Evolutionary conservation across 2,329 filamentous ascomycete species (phyloP), one percentile per base, ranked within the genome.

Genomic region (Colletotrichum tropicale): DNA sequence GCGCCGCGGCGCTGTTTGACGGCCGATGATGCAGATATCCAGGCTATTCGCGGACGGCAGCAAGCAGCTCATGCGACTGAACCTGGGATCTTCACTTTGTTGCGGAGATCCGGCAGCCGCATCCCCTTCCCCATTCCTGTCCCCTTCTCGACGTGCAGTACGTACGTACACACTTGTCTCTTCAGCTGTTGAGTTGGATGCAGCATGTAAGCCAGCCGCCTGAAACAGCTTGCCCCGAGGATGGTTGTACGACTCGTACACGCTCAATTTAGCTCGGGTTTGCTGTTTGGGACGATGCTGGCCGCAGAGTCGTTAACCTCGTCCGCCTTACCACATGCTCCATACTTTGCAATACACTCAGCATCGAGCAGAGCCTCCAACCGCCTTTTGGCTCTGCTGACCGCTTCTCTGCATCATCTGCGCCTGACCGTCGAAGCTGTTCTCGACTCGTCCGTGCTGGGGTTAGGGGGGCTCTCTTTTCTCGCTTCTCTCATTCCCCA

Each of bases 211-310:
- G 30, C 16, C 62, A 56, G 24, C 55, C n/a, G 38, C 58, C 64
- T 76, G 74, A 76, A 74, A 76, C 74, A 65, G 70, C 32, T 73
- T 56, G 36, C 60, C 43, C 58, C 70, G 43, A 69, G 16, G 52
- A 36, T 56, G 43, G 32, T 73, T 26, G 43, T 28, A 24, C 70
- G 65, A 76, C 48, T 74, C 74, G 70, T 69, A 73, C 70, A 60
- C 26, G 32, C 64, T 36, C 21, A 48, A 28, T 52, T 73, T 64
- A 65, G 69, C 64, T 69, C 64, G 24, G 48, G 70, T 76, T 69
- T 76, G 74, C 48, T 55, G 74, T 76, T 55, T 69, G 70, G 70
- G 70, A 69, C 48, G 48, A 74, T 61, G 64, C 36, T 64, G 12
- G 55, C 64, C 34, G 56, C 68, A 56, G 55, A 62, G n/a, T 52